phyloP scores from a whole-genome alignment of 2,329 filamentous ascomycete genomes.

The Trichoderma endophyticum region DNA sequence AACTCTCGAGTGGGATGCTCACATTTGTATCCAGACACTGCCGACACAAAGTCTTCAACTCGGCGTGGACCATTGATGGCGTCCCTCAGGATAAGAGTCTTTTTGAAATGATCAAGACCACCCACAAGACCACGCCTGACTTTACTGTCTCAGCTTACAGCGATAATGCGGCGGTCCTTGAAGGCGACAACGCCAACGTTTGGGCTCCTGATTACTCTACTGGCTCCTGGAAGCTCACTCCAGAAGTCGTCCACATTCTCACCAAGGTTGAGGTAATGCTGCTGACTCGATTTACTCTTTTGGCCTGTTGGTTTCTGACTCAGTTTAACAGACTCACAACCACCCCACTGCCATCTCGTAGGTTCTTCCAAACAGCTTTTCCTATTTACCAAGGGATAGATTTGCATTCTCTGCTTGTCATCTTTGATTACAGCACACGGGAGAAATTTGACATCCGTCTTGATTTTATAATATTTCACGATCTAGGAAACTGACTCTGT shows the following conservation, averaged over 20 bases:
- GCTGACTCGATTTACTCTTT: background rate
- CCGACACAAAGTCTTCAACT: constrained; percentile 88
- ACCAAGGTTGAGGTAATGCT: constrained; percentile 72
- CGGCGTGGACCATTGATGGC: constrained; percentile 92
- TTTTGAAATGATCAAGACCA: constrained; percentile 96
- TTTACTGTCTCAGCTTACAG: constrained; percentile 94
- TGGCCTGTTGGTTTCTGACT: background rate
- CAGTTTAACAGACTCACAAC: constrained; percentile 67
- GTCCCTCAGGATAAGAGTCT: constrained; percentile 73
- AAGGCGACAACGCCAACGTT: constrained; percentile 44
- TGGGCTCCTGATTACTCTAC: constrained; percentile 88
- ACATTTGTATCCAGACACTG: constrained; percentile 54
- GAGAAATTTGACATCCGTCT: background rate
- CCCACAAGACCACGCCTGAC: constrained; percentile 75
- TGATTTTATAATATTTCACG: background rate
- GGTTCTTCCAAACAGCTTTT: background rate
- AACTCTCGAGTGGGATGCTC: constrained; percentile 9
- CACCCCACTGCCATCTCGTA: constrained; percentile 89
- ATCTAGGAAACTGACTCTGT: background rate
- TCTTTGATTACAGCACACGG: background rate
- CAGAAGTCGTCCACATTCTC: constrained; percentile 82
- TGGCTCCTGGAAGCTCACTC: constrained; percentile 82
- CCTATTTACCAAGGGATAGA: background rate
- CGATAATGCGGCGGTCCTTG: constrained; percentile 90
- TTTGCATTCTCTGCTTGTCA: background rate